Base-by-base conservation (phyloP, 2,329 filamentous ascomycete species). In the Meredithiella fracta region DNA sequence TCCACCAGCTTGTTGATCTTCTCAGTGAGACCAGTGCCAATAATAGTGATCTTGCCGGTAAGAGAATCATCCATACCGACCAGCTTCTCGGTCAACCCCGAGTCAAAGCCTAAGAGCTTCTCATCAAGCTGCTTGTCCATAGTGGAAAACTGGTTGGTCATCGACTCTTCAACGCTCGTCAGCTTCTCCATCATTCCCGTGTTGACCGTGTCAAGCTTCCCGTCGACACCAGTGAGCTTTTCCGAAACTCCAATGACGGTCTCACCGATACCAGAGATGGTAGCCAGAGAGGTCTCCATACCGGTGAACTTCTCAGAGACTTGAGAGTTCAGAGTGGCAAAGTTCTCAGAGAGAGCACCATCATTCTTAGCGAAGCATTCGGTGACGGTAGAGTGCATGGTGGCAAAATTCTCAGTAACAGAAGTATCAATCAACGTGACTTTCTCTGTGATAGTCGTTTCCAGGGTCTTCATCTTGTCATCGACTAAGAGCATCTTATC, bases 1-100 rank as follows among this genome's bases (percentile, higher is more conserved):
- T 66, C 63, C 7, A 63, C 64, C 11, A 77, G 65, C 44, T 65
- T 66, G 59, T 73, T 70, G 22, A 82, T 69, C 61, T 80, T 80
- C 58, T 82, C 77, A 3, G 56, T 44, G 51, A 58, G 44, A 11
- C 38, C 23, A 15, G 51, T 54, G 26, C 37, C 51, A 34, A 58
- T 20, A 6, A 31, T 29, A 37, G 44, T 26, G 22, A 58, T 58
- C 34, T 56, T 58, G 20, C 54, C 53, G 14, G 38, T 17, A 3
- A 58, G 49, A 6, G 57, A 55, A 25, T 55, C 49, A 31, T 58
- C 57, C 49, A 58, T 55, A 17, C 57, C 57, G n/a, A 53, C 54
- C 14, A 58, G 40, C 44, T 58, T 58, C 26, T 58, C 57, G 2
- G 50, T 53, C 1, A 58, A 31, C 11, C 50, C 54, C 6, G 49